A percentile compares a stretch with the other conserved stretches of the same genome.
Conservation (phyloP, 176 grass and related monocot species). For the Musa schizocarpa region DNA sequence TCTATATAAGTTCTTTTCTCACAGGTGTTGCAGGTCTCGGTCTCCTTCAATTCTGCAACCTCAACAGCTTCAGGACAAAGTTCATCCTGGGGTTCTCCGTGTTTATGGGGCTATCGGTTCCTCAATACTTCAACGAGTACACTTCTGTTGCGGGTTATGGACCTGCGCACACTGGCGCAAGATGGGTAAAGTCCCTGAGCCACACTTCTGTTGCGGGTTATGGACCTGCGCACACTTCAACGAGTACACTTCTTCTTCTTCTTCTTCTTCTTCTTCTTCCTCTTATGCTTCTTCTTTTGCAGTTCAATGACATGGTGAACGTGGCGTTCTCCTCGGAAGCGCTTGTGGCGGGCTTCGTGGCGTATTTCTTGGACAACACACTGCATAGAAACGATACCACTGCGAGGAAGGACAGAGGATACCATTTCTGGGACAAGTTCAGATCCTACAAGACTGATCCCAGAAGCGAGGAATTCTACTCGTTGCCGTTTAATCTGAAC, state of each 20-base stretch:
- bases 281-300: not conserved
- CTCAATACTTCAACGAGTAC: slow-evolving; percentile 56
- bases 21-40: slow-evolving; percentile 43
- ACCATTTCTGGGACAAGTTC: slow-evolving; percentile 52
- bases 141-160: slow-evolving; percentile 29
- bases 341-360: slow-evolving; percentile 31
- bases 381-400: slow-evolving; percentile 25
- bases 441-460: slow-evolving; percentile 38
- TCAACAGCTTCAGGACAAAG: slow-evolving; percentile 62
- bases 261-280: not conserved
- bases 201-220: too few species aligned
- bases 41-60: slow-evolving; percentile 62
- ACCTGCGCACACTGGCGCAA: slow-evolving; percentile 34
- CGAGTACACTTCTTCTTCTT: too few species aligned
- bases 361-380: slow-evolving; percentile 53
- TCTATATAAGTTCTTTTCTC: too few species aligned
- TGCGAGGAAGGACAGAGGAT: slow-evolving; percentile 38
- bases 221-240: too few species aligned
- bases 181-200: slow-evolving; percentile 26
- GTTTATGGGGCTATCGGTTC: slow-evolving; percentile 47
- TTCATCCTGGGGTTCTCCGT: slow-evolving; percentile 55
- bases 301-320: slow-evolving; percentile 56
- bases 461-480: slow-evolving; percentile 52
- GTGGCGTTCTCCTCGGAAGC: slow-evolving; percentile 41
- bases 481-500: slow-evolving; percentile 47